These are phyloP conservation scores for Cadophora sp. DNA, from an alignment of 2,329 filamentous ascomycete species.

Conservation along the genomic window DNA sequence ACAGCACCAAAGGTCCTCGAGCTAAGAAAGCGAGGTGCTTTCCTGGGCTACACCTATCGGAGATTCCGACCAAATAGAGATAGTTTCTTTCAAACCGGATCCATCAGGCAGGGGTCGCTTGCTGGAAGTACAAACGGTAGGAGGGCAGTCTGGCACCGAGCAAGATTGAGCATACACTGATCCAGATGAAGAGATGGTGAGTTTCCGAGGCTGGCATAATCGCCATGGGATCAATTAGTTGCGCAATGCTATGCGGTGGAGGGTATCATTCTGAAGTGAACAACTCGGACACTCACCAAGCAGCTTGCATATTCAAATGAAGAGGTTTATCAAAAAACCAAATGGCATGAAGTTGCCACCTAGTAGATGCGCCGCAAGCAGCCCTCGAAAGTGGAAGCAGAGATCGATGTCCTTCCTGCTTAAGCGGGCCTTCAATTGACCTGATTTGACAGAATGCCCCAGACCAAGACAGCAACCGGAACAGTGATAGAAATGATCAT, in stretches of 20 bases:
- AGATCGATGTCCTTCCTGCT: not conserved
- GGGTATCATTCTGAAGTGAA: constrained; percentile 34
- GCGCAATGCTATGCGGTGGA: not conserved
- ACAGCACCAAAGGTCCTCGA: constrained; percentile 75
- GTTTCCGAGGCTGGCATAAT: not conserved
- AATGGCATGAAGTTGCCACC: not conserved
- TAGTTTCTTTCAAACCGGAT: constrained; percentile 19
- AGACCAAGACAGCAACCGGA: not conserved
- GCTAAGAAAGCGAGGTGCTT: constrained; percentile 81
- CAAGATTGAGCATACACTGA: constrained; percentile 44
- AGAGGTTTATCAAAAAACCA: not conserved
- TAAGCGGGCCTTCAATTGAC: not conserved
- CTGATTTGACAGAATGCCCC: too few relatives aligned
- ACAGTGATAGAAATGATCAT: not conserved
- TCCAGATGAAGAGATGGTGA: not conserved
- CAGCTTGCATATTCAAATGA: not conserved
- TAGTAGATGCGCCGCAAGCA: too few relatives aligned
- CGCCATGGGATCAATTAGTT: not conserved
- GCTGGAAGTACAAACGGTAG: constrained; percentile 28
- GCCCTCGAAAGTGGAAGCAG: too few relatives aligned
- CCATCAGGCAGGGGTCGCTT: constrained; percentile 21
- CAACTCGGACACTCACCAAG: constrained; percentile 31
- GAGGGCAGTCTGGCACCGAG: constrained; percentile 41
- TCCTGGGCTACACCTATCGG: constrained; percentile 89
- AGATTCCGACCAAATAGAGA: constrained; percentile 48